A percentile compares a stretch with the other conserved stretches of the same genome.
These are phyloP conservation scores for Candida adriatica DNA, from an alignment of 805 yeast genomes.

Conservation along the genomic window DNA sequence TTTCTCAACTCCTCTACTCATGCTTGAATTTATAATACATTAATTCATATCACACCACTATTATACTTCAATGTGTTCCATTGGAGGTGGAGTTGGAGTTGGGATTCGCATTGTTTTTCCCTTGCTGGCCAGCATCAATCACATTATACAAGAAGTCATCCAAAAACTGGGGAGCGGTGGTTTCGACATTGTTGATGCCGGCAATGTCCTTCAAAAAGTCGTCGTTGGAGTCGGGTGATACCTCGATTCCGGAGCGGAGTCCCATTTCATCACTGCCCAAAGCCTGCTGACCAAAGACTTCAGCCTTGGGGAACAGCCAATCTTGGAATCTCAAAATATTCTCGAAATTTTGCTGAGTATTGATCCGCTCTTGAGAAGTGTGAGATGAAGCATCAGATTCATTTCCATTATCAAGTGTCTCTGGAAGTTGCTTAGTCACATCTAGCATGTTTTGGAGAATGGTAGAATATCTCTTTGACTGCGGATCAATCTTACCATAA, in stretches of 20 bases:
- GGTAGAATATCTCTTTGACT: slow-evolving; percentile 12
- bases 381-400: slow-evolving; percentile 4
- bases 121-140: slow-evolving; percentile 12
- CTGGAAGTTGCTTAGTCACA: slow-evolving; percentile 7
- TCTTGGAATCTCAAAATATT: slow-evolving; percentile 21
- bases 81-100: too few species aligned
- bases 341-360: slow-evolving; percentile 17
- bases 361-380: slow-evolving; percentile 4
- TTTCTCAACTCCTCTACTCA: too few species aligned
- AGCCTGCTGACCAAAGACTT: not conserved
- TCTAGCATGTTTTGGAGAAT: slow-evolving; percentile 17
- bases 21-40: too few species aligned
- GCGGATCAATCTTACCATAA: slow-evolving; percentile 18
- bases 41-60: too few species aligned
- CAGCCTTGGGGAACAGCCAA: slow-evolving; percentile 19
- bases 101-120: too few species aligned
- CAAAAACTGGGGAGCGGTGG: slow-evolving; percentile 14
- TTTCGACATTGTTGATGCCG: slow-evolving; percentile 10
- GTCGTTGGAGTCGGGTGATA: slow-evolving; percentile 7
- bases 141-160: slow-evolving; percentile 19
- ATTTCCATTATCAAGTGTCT: not conserved
- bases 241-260: not conserved
- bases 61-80: too few species aligned
- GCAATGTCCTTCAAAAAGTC: slow-evolving; percentile 17
- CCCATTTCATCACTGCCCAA: not conserved